A percentile compares a stretch with the other conserved stretches of the same genome.
Conservation (phyloP, 768 basidiomycete genomes). For the Psilocybe cyanescens region DNA sequence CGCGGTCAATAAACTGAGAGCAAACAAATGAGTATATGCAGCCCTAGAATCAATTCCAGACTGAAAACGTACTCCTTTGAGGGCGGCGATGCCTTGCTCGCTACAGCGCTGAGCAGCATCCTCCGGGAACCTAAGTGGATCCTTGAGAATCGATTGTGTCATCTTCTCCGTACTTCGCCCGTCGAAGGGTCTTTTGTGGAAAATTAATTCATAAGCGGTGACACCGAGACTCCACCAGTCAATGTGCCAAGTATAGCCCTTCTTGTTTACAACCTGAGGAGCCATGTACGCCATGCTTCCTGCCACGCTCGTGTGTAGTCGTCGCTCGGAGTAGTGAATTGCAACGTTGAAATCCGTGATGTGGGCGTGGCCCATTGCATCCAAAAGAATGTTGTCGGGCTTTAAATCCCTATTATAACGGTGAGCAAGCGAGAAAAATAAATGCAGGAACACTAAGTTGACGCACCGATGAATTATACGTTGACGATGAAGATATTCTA, state of each 20-base stretch:
- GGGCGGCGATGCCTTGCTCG: conserved; percentile 62
- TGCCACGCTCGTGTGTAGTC: conserved; percentile 90
- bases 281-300: conserved; percentile 99
- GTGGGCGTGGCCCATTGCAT: conserved; percentile 93
- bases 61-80: conserved; percentile 61
- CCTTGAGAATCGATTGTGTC: conserved; percentile 84
- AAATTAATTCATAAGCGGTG: conserved; percentile 88
- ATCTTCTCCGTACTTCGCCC: conserved; percentile 89
- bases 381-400: conserved; percentile 96
- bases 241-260: conserved; percentile 90
- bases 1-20: conserved; percentile 81
- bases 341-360: conserved; percentile 99
- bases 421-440: conserved; percentile 12
- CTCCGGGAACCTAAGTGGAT: conserved; percentile 79
- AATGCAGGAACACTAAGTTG: background rate
- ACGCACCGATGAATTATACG: conserved; percentile 94
- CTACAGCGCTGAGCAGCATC: conserved; percentile 65
- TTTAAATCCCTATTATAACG: conserved; percentile 77
- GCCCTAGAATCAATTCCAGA: background rate
- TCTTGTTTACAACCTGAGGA: conserved; percentile 90
- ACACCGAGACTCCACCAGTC: conserved; percentile 98
- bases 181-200: conserved; percentile 84
- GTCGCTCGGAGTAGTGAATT: conserved; percentile 92
- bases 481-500: conserved; percentile 89
- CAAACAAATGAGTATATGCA: conserved; percentile 21